Evolutionary conservation across 306 rosid species (phyloP), one percentile per base, ranked within the genome.

Genomic region (Gastrolobium villosum): DNA sequence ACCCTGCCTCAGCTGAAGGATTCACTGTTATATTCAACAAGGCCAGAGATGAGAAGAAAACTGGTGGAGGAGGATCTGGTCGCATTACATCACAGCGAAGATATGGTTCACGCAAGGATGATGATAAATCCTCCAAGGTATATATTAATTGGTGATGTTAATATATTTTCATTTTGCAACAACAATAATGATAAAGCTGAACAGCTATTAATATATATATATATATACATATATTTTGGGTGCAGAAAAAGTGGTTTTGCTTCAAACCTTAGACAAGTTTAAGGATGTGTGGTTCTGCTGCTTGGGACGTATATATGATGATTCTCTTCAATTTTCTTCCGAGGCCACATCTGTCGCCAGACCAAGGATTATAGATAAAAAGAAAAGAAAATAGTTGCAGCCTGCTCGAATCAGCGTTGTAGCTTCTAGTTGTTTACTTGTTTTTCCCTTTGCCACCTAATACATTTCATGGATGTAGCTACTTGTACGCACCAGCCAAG

Each of bases 1-100:
- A 94, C 78, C 98, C 98, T 5, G 92, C 96, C 11, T 82, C 96
- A 31, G 94, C 96, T 5, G 94, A 92, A 60, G 97, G 96, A 74
- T 92, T 86, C 65, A 89, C 96, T 0, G 88, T 92, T 50, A 90
- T 94, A 68, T 94, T 94, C 89, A 85, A 90, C 86, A 85, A 88
- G 79, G 98, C 97, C 26, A 81, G 97, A 81, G 88, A 84, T 80
- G 93, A 92, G 76, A 94, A 84, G 82, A 94, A 92, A 84, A 89
- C 86, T n/a, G 92, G 90, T 34, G 81, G 68, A 71, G 86, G 82
- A 50, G 41, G 75, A 56, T 70, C 90, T 0, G 72, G 49, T 54
- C 68, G 74, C 4, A 59, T 36, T 34, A 10, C 70, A 37, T 76
- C 90, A 2, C 75, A 82, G 7, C 65, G 78, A 49, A 80, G 86